These are phyloP conservation scores for Suillus discolor DNA, from an alignment of 768 basidiomycete genomes.

Conservation along the genomic window DNA sequence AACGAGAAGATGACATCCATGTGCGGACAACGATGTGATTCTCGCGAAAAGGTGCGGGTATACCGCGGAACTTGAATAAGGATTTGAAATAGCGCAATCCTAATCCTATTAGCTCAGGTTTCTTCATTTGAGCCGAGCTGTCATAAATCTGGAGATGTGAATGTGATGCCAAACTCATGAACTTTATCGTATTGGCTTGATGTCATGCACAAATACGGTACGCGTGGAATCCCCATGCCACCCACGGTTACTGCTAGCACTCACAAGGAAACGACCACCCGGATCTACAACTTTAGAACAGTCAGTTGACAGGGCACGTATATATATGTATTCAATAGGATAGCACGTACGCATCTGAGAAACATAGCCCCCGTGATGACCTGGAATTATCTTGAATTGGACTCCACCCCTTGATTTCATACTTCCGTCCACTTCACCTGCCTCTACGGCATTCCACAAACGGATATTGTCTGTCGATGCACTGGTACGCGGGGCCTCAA, in stretches of 20 bases:
- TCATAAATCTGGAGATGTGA: constrained; percentile 25
- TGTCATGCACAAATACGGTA: constrained; percentile 90
- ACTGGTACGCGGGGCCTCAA: constrained; percentile 41
- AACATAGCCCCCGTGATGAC: constrained; percentile 93
- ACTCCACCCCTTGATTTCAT: constrained; percentile 68
- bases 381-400: constrained; percentile 93
- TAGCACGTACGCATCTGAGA: constrained; percentile 84
- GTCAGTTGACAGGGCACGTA: constrained; percentile 26
- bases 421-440: constrained; percentile 63
- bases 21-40: constrained; percentile 22
- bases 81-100: constrained; percentile 34
- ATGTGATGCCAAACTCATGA: constrained; percentile 12
- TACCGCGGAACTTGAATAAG: constrained; percentile 36
- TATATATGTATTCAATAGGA: constrained; percentile 13
- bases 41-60: constrained; percentile 25
- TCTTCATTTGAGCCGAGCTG: constrained; percentile 10
- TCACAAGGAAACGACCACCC: constrained; percentile 81
- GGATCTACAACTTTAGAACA: constrained; percentile 76
- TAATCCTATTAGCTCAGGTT: constrained; percentile 25
- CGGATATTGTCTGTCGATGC: constrained; percentile 93
- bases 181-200: constrained; percentile 51
- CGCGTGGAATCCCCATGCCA: constrained; percentile 92
- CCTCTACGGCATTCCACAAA: constrained; percentile 88
- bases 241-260: constrained; percentile 91
- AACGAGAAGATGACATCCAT: constrained; percentile 33